Base-by-base conservation (phyloP, 805 yeast genomes). In the Nakazawaea wickerhamii region DNA sequence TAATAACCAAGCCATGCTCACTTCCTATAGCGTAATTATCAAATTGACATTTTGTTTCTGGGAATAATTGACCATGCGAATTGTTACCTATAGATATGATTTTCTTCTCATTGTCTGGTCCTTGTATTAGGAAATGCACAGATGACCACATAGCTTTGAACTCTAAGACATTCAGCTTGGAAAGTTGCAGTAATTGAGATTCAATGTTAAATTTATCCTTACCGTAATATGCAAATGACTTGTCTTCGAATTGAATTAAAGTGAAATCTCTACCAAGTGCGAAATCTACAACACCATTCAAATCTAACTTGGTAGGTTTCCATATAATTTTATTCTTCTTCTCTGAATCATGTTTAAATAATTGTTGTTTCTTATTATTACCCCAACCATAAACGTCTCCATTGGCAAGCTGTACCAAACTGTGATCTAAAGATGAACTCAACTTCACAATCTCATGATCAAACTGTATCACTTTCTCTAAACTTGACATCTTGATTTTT, bases 91-190 rank as follows among this genome's bases (percentile, higher is more conserved):
- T 49, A 0, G 93, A 79, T 5, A 47, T 18, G 1, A 79, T 50
- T 2, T 32, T 23, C 3, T 32, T 22, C 13, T n/a, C 41, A 15
- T 14, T 35, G 27, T 41, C 20, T 34, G 17, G 26, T 1, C 49
- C 45, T 0, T 45, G 26, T 38, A 45, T 48, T 28, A 67, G 30
- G 1, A 77, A 46, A 59, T 86, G 95, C 0, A 84, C 46, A 0
- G 95, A 81, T 0, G 91, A 73, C 96, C 96, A 88, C 85, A 90
- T 87, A 8, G 79, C 49, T 31, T 65, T 58, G 33, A 76, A 52
- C 10, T 58, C 49, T 3, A 40, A 37, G 2, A 54, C 22, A 20
- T 46, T 34, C 8, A 37, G 13, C 9, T 36, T 43, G 13, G 25
- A n/a, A 10, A 37, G 14, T 10, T 36, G n/a, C 13, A 8, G 15